Conservation (phyloP, 2,329 filamentous ascomycete species). For the Aspergillus jensenii region DNA sequence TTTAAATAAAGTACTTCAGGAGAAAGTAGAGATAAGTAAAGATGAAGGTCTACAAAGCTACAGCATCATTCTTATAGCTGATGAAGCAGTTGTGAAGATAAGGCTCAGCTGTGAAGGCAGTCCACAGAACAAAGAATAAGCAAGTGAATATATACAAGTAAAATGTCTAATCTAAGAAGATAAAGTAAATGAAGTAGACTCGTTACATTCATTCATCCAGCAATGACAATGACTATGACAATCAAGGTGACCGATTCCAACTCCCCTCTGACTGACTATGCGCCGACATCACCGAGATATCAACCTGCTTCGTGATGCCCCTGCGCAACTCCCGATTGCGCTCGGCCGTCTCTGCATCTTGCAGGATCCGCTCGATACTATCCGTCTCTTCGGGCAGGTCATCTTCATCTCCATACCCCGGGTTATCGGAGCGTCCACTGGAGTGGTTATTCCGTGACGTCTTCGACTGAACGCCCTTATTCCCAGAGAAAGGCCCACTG, state of each 20-base stretch:
- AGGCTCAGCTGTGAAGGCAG: no score
- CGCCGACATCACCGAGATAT: constrained; percentile 23
- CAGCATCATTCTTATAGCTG: no score
- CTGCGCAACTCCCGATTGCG: neutral
- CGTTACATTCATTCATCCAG: no score
- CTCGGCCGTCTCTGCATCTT: constrained; percentile 3
- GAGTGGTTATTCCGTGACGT: constrained; percentile 13
- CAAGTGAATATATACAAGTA: no score
- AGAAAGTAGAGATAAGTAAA: no score
- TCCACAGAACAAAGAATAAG: no score
- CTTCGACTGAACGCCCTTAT: constrained; percentile 12
- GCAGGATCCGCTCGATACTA: constrained; percentile 28
- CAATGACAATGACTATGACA: no score
- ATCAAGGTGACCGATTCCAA: neutral
- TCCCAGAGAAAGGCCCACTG: constrained; percentile 22
- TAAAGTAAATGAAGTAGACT: no score
- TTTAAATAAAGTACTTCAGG: no score
- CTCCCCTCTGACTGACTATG: neutral
- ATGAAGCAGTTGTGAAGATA: no score
- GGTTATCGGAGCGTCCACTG: neutral
- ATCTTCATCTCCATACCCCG: neutral
- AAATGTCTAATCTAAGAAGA: no score
- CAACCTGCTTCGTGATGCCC: constrained; percentile 31
- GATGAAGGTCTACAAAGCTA: no score
- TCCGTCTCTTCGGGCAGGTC: constrained; percentile 16